phyloP scores from a whole-genome alignment of 306 rosid species.

The Quercus ilex region DNA sequence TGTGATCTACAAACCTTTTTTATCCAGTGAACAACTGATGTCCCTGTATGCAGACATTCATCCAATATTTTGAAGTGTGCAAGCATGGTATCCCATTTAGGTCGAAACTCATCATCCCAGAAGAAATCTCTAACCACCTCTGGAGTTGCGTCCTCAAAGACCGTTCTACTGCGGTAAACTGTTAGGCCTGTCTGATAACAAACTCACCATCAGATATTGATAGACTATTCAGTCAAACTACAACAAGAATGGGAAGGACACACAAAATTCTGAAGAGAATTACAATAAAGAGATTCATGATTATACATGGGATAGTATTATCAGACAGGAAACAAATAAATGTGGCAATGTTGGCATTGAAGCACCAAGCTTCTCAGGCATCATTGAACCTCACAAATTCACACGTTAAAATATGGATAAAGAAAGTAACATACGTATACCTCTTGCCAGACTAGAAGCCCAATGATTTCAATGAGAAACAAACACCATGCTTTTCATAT shows the following conservation, averaged over 20 bases:
- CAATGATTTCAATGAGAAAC: not conserved
- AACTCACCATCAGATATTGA: constrained; percentile 31
- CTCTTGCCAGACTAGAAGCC: not conserved
- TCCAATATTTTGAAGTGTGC: constrained; percentile 66
- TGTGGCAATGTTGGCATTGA: not conserved
- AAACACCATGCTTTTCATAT: not conserved
- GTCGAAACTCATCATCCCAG: constrained; percentile 98
- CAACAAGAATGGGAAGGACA: not conserved
- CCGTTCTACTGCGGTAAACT: constrained; percentile 81
- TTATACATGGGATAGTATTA: not conserved
- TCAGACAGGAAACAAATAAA: not conserved
- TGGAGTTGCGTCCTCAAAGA: constrained; percentile 89
- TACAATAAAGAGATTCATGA: constrained; percentile 1
- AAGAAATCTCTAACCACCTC: constrained; percentile 98
- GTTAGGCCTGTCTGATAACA: constrained; percentile 77
- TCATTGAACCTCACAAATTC: not conserved
- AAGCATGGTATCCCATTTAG: constrained; percentile 97
- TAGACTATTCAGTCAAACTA: constrained; percentile 14
- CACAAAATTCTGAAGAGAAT: not conserved
- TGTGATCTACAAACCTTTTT: constrained; percentile 68
- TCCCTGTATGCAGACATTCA: constrained; percentile 76
- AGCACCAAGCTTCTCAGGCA: not conserved
- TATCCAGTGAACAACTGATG: constrained; percentile 85
- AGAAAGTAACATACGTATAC: not conserved
- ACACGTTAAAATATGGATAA: not conserved